Conservation (phyloP, 805 yeast genomes). For the Starmerella khaoyaiensis region DNA sequence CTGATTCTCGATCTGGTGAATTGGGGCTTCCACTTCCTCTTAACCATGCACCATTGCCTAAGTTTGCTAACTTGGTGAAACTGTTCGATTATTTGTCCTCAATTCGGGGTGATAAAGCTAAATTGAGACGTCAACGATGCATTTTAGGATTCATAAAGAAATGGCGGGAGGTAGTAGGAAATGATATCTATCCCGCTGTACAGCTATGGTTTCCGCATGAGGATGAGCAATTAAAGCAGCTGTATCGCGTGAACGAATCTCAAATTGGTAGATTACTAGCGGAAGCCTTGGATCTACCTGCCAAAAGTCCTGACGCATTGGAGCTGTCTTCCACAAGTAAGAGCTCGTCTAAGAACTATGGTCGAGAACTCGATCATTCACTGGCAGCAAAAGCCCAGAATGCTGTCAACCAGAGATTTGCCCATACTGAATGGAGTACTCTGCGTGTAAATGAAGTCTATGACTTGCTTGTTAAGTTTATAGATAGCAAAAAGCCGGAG, state of each 20-base stretch:
- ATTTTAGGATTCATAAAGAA: constrained; percentile 34
- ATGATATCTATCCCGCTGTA: constrained; percentile 55
- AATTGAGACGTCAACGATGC: constrained; percentile 14
- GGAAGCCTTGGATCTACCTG: constrained; percentile 43
- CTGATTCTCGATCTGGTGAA: constrained; percentile 9
- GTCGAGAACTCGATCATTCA: constrained; percentile 33
- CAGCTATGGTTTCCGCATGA: constrained; percentile 47
- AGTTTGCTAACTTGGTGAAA: constrained; percentile 16
- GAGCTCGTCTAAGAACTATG: neutral
- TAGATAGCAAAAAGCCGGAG: constrained; percentile 28
- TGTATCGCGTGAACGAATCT: constrained; percentile 52
- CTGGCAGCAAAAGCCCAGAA: constrained; percentile 37
- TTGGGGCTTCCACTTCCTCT: constrained; percentile 15
- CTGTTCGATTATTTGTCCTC: constrained; percentile 12
- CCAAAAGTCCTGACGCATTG: constrained; percentile 47
- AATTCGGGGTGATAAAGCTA: constrained; percentile 13
- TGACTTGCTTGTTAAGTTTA: constrained; percentile 34
- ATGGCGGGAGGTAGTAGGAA: constrained; percentile 46
- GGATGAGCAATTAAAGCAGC: constrained; percentile 38
- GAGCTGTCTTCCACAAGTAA: constrained; percentile 29
- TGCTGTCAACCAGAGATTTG: constrained; percentile 39
- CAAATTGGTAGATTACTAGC: constrained; percentile 40
- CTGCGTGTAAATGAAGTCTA: constrained; percentile 42
- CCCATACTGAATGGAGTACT: constrained; percentile 27
- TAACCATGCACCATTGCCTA: constrained; percentile 17